Base-by-base conservation (phyloP, 2,329 filamentous ascomycete species). In the Monilinia laxa region DNA sequence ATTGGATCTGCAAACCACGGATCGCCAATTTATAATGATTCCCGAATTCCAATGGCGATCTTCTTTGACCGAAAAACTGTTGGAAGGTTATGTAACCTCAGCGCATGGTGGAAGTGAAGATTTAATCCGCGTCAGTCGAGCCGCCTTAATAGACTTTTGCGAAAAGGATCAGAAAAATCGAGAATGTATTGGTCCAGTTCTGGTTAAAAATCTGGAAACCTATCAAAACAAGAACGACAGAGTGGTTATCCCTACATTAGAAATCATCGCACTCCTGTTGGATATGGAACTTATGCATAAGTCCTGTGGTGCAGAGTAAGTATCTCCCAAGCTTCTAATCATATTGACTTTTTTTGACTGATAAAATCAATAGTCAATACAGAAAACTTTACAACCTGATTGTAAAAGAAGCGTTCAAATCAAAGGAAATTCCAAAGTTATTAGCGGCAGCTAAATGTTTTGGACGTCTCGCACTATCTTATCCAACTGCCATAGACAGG, bases 81-180 rank as follows among this genome's bases (percentile, higher is more conserved):
- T 93, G 65, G 82, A 87, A 49, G 91, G 91, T 20, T 85, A 86
- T 67, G 85, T 90, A 16, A 90, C 87, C 10, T 92, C 90, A 2
- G 90, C 90, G 11, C 90, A 92, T 73, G 87, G 88, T n/a, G 90
- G 89, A 49, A 90, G 91, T 67, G 90, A 94, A 73, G 86, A 90
- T 47, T 81, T 94, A 1, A 84, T 93, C 31, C 86, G 90, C 60
- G 85, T 86, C 12, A 89, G 88, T 57, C 85, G 90, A 40, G 81
- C 84, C 0, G 90, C 89, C 0, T 81, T 95, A 0, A 80, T 85
- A 2, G 79, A 82, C 5, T 85, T 85, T 70, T 86, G 84, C 71
- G 69, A 71, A 31, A 35, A 31, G 4, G 7, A 40, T 2, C 25
- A 20, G 5, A n/a, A 16, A 1, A 75, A 79, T 51, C 71, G 73